Conservation (phyloP, 306 rosid genomes). For the Quercus glauca region DNA sequence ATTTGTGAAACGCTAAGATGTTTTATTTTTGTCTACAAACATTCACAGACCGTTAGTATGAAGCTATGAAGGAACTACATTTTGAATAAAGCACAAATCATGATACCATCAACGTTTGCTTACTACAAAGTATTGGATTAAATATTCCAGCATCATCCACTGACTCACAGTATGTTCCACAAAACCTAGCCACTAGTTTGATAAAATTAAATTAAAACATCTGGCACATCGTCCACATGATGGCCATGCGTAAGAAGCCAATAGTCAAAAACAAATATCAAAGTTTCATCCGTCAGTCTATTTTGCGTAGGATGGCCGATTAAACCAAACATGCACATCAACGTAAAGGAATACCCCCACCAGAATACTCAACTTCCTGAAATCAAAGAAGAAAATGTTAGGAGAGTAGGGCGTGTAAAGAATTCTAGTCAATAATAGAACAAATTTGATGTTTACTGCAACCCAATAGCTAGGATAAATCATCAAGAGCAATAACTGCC, state of each 20-base stretch:
- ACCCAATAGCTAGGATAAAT: not conserved
- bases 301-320: not conserved
- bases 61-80: too few species aligned
- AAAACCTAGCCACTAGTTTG: conserved; percentile 5
- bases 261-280: conserved; percentile 6
- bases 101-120: not conserved
- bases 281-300: not conserved
- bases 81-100: not conserved
- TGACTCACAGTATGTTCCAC: not conserved
- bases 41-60: too few species aligned
- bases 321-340: conserved; percentile 10
- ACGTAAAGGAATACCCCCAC: conserved; percentile 41
- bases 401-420: not conserved
- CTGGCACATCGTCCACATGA: not conserved
- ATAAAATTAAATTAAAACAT: not conserved
- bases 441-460: not conserved
- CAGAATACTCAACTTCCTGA: conserved; percentile 60
- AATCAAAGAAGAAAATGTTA: not conserved
- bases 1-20: not conserved
- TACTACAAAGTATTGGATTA: not conserved
- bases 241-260: not conserved
- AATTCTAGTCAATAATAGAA: not conserved
- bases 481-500: not conserved
- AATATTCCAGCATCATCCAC: not conserved
- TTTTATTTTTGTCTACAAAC: too few species aligned